Evolutionary conservation across 805 yeast genomes (phyloP).

Genomic region (Lipomyces japonicus): DNA sequence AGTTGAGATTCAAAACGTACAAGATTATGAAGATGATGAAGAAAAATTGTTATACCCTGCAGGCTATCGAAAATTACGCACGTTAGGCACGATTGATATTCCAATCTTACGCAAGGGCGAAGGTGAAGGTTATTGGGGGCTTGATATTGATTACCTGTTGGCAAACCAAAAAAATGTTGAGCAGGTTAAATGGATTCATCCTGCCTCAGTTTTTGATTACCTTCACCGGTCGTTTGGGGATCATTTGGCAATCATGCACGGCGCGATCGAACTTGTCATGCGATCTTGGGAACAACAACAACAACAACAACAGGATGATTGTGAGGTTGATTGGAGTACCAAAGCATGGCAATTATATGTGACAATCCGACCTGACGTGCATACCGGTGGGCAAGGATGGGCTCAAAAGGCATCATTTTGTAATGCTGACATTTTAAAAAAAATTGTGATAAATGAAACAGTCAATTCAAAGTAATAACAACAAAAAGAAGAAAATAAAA

Average conservation of each 20-base stretch:
- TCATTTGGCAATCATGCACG: constrained; percentile 7
- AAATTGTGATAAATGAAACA: too few relatives aligned
- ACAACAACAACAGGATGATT: too few relatives aligned
- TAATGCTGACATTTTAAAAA: too few relatives aligned
- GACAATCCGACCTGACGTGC: constrained; percentile 16
- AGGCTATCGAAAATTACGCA: constrained; percentile 10
- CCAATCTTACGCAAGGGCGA: constrained; percentile 23
- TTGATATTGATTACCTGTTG: constrained; percentile 23
- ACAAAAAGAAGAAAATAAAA: too few relatives aligned
- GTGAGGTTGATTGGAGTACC: constrained; percentile 7
- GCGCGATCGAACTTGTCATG: constrained; percentile 22
- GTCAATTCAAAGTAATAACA: too few relatives aligned
- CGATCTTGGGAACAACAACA: constrained; percentile 15
- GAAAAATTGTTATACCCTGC: too few relatives aligned
- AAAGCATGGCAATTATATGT: constrained; percentile 19
- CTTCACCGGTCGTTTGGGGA: constrained; percentile 22
- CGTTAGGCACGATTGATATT: constrained; percentile 20
- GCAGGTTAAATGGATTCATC: constrained; percentile 24
- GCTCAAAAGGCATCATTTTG: too few relatives aligned
- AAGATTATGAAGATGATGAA: background rate
- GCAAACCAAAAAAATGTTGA: constrained; percentile 9
- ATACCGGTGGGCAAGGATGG: constrained; percentile 23
- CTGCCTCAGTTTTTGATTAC: constrained; percentile 19
- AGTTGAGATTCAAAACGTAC: background rate
- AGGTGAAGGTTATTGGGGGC: constrained; percentile 26